phyloP scores from a whole-genome alignment of 1,284 basidiomycete species.

The Cryptococcus neoformans region DNA sequence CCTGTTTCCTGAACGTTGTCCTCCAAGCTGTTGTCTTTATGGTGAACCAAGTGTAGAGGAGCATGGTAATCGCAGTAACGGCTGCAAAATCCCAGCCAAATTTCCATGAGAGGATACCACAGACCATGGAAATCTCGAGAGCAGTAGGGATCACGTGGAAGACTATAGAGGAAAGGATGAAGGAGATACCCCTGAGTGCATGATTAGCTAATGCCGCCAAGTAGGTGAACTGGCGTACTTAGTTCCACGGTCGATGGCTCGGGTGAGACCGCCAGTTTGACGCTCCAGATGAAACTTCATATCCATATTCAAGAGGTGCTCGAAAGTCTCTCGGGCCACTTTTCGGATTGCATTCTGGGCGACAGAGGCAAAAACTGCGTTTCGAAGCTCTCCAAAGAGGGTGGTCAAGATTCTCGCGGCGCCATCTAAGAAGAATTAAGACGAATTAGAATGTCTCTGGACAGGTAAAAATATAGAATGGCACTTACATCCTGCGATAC shows the following conservation, averaged over 20 bases:
- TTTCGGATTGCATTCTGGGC: conserved; percentile 91
- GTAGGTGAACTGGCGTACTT: conserved; percentile 59
- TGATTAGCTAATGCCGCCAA: not conserved
- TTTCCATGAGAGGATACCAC: conserved; percentile 96
- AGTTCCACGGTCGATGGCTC: conserved; percentile 95
- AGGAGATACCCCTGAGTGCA: conserved; percentile 79
- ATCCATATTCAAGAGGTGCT: conserved; percentile 86
- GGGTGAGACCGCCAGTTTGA: conserved; percentile 92
- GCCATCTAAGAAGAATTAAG: conserved; percentile 61
- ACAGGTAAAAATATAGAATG: not conserved
- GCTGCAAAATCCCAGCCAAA: conserved; percentile 97
- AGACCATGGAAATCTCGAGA: conserved; percentile 93
- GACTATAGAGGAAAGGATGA: conserved; percentile 87
- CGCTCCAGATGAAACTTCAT: conserved; percentile 89
- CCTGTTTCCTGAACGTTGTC: conserved; percentile 89
- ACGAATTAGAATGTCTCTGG: not conserved
- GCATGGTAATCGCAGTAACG: conserved; percentile 81
- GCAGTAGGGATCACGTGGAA: conserved; percentile 97
- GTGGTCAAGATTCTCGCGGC: conserved; percentile 85
- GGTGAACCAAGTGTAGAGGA: conserved; percentile 95
- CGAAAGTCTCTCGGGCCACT: conserved; percentile 90
- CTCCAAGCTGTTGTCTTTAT: conserved; percentile 96
- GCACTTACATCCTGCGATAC: conserved; percentile 82
- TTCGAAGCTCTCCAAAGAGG: conserved; percentile 85
- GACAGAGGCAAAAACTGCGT: conserved; percentile 95